Base-by-base conservation (phyloP, 345 rosid genomes). In the Aethionema arabicum region DNA sequence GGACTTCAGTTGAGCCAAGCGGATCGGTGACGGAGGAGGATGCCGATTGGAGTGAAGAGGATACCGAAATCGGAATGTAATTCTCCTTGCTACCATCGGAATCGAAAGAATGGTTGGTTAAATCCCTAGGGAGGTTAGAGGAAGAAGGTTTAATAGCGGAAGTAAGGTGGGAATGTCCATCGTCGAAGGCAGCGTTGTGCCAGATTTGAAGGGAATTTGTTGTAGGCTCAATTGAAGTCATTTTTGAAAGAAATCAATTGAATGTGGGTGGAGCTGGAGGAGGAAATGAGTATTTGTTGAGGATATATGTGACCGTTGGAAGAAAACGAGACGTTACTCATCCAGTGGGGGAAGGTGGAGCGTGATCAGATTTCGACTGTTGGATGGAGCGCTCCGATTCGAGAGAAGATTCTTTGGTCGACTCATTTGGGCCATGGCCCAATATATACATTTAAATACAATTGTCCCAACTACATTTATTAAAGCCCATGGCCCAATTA, bases 161-260 rank as follows among this genome's bases (percentile, higher is more conserved):
- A 7, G 80, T 61, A 30, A 74, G 79, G 51, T 78, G 79, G n/a
- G 82, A 75, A 14, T 76, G 87, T 5, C 83, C 86, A 30, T 83
- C 82, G 77, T 93, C 97, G 57, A 93, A 90, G 6, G 96, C 86
- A 3, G 85, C 99, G 66, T 90, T 93, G 83, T 83, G 78, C 99
- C 99, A 93, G 32, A 93, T 60, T 80, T 89, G 99, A 32, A 89
- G 81, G 2, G 81, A 72, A 30, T 79, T 88, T 52, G 83, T 88
- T 52, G 83, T 81, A 74, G 71, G 66, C 12, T 79, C 85, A 11
- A 60, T 55, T 33, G 77, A 67, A 70, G 83, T 80, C 96, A 92
- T 89, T 58, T 21, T 60, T 64, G 58, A 12, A 40, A 57, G 33
- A 2, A 13, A 14, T 49, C 11, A 43, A 57, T 45, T 11, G 27